A percentile compares a stretch with the other conserved stretches of the same genome.
Evolutionary conservation across 2,329 filamentous ascomycete genomes (phyloP).

Genomic region (Arthrobotrys sphaeroides): DNA sequence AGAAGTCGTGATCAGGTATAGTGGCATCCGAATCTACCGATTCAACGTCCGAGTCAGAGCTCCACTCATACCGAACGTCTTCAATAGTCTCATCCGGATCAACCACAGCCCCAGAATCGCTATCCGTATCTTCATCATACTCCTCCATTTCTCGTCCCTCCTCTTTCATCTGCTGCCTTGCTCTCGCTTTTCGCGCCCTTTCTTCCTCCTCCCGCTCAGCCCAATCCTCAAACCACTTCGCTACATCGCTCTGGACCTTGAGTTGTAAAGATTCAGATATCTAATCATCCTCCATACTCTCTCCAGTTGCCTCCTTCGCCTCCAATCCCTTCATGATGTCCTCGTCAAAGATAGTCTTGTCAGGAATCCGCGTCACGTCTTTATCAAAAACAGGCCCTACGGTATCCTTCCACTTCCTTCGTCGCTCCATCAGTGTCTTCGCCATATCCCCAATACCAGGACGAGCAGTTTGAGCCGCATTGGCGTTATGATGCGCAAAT

Average conservation of each 20-base stretch:
- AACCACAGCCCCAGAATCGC: conserved; percentile 4
- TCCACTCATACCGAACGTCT: background rate
- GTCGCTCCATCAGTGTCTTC: conserved; percentile 88
- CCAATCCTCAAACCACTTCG: background rate
- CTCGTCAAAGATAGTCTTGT: conserved; percentile 56
- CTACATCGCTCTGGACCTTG: background rate
- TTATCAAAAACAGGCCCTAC: conserved; percentile 91
- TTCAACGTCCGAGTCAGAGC: background rate
- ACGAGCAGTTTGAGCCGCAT: conserved; percentile 69
- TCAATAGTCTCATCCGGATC: conserved; percentile 13
- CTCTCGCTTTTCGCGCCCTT: too few species aligned
- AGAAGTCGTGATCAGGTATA: background rate
- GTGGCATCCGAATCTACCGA: conserved; percentile 3
- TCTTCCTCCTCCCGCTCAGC: background rate
- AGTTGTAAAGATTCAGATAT: conserved; percentile 9
- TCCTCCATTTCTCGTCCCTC: background rate
- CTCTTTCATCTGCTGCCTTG: too few species aligned
- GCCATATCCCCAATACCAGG: conserved; percentile 90
- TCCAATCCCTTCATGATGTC: conserved; percentile 55
- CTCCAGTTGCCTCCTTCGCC: conserved; percentile 57
- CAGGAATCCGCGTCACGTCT: conserved; percentile 63
- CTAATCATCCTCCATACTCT: conserved; percentile 54
- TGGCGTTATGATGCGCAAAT: conserved; percentile 73
- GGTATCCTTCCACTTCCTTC: conserved; percentile 86
- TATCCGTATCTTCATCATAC: background rate